A percentile compares a stretch with the other conserved stretches of the same genome.
Conservation (phyloP, 2,329 filamentous ascomycete genomes). For the Lojkania enalia region DNA sequence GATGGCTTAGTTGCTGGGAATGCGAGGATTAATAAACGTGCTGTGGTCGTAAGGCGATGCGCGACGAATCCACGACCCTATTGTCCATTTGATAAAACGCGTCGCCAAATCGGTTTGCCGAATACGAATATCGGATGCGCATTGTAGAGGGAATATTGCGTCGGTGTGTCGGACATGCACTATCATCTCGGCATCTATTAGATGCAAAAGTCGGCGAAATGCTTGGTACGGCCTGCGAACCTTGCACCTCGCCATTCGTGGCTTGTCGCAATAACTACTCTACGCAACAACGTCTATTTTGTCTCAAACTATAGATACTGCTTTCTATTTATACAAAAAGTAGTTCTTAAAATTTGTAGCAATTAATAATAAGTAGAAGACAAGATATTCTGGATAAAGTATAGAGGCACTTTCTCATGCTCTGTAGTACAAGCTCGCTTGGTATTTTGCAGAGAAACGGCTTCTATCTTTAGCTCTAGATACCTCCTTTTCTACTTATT, state of each 20-base stretch:
- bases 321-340: no score
- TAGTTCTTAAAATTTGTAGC: no score
- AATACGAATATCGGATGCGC: not conserved
- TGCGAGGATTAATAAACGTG: not conserved
- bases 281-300: no score
- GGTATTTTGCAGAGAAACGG: not conserved
- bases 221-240: not conserved
- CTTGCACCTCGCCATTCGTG: no score
- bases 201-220: not conserved
- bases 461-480: not conserved
- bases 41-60: not conserved
- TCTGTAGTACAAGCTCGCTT: not conserved
- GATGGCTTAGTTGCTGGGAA: not conserved
- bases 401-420: no score
- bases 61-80: not conserved
- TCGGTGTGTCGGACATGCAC: not conserved
- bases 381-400: no score
- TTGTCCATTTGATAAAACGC: no score
- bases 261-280: no score
- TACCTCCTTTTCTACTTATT: not conserved
- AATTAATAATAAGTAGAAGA: no score
- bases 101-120: not conserved
- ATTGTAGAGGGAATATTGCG: not conserved
- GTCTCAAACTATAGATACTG: no score
- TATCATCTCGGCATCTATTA: not conserved